These are phyloP conservation scores for Lactifluus echinatus DNA, from an alignment of 768 basidiomycete genomes.

Conservation along the genomic window DNA sequence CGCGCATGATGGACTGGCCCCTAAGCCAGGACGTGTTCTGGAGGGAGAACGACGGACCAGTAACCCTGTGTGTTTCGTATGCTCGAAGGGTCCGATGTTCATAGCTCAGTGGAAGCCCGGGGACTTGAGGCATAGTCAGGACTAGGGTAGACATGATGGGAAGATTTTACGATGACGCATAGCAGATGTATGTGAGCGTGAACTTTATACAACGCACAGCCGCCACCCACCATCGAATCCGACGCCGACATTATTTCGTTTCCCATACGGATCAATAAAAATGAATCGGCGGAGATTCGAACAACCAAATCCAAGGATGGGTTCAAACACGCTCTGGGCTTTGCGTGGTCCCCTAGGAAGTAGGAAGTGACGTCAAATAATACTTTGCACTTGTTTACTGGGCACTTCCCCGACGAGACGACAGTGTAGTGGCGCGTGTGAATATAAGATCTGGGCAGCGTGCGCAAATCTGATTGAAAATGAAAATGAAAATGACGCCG, in stretches of 20 bases:
- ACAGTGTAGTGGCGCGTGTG: too few species aligned
- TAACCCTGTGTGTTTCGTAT: background rate
- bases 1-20: constrained; percentile 11
- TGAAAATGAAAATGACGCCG: too few species aligned
- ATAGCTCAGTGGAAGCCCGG: background rate
- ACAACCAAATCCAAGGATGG: background rate
- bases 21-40: constrained; percentile 3
- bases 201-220: background rate
- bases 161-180: background rate
- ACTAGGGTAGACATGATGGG: constrained; percentile 3
- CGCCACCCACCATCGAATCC: background rate
- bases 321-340: background rate
- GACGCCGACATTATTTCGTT: too few species aligned
- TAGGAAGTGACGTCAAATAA: background rate
- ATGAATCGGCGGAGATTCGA: too few species aligned
- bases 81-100: constrained; percentile 12
- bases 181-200: too few species aligned
- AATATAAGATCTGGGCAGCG: too few species aligned
- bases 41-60: constrained; percentile 3
- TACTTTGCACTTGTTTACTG: background rate
- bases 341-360: too few species aligned
- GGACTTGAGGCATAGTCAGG: constrained; percentile 10
- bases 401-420: too few species aligned
- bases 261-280: too few species aligned
- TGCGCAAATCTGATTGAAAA: too few species aligned